These are phyloP conservation scores for Pichia sp. DNA, from an alignment of 1,139 yeast genomes.

Conservation along the genomic window DNA sequence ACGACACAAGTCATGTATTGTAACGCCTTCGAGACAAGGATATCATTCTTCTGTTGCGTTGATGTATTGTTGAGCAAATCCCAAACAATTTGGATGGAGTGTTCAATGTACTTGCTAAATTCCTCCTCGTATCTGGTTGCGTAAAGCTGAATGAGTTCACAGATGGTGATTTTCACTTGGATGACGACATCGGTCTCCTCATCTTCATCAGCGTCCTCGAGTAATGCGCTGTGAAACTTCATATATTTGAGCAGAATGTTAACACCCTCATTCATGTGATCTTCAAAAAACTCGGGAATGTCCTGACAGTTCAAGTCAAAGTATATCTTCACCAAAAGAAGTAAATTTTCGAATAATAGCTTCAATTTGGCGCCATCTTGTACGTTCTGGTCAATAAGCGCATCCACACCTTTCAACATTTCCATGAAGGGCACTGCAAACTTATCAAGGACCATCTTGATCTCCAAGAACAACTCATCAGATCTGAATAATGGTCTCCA, in stretches of 20 bases:
- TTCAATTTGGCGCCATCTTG: conserved; percentile 40
- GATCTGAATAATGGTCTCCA: conserved; percentile 96
- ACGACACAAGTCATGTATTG: conserved; percentile 80
- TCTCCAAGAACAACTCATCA: conserved; percentile 83
- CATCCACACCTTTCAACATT: conserved; percentile 61
- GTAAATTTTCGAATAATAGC: conserved; percentile 62
- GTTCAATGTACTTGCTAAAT: conserved; percentile 66
- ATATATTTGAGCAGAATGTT: conserved; percentile 74
- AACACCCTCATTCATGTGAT: conserved; percentile 74
- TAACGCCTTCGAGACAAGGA: conserved; percentile 74
- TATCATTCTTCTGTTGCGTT: conserved; percentile 70
- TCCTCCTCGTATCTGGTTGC: conserved; percentile 90
- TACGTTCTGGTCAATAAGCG: conserved; percentile 45
- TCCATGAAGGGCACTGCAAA: conserved; percentile 77
- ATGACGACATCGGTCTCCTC: conserved; percentile 69
- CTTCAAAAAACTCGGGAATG: conserved; percentile 96
- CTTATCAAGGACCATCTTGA: conserved; percentile 76
- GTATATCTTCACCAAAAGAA: conserved; percentile 70
- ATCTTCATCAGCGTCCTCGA: conserved; percentile 55
- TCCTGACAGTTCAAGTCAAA: conserved; percentile 96
- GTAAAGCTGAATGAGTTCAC: conserved; percentile 80
- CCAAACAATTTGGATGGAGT: conserved; percentile 83
- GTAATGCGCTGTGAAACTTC: conserved; percentile 45
- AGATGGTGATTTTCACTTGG: conserved; percentile 71
- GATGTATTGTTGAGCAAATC: conserved; percentile 60